Conservation (phyloP, 305 asterid genomes). For the Salvia sclarea region DNA sequence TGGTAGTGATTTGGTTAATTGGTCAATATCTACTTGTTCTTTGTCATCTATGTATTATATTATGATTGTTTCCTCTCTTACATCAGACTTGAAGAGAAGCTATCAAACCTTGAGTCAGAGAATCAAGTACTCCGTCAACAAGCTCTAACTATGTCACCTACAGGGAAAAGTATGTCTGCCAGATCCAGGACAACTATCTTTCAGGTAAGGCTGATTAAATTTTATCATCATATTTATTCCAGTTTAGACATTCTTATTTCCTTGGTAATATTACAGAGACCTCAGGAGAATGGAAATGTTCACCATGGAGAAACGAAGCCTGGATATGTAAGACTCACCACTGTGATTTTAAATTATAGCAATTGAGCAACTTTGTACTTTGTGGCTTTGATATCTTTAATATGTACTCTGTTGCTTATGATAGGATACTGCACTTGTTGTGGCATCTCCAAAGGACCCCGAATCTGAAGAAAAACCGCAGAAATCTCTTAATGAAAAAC, state of each 20-base stretch:
- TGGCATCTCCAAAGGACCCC: constrained; percentile 74
- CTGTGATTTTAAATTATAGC: too few relatives aligned
- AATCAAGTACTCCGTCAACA: constrained; percentile 99
- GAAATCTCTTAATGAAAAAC: constrained; percentile 93
- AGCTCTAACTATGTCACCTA: constrained; percentile 95
- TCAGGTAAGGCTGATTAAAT: constrained; percentile 49
- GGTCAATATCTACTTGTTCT: constrained; percentile 16
- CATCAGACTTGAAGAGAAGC: constrained; percentile 92
- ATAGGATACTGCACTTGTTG: constrained; percentile 63
- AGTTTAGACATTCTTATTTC: constrained; percentile 33
- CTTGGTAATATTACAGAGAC: constrained; percentile 67
- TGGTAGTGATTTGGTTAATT: constrained; percentile 22
- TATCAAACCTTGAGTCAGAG: constrained; percentile 88
- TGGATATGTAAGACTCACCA: constrained; percentile 50
- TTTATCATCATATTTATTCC: constrained; percentile 22
- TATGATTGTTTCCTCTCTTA: constrained; percentile 32
- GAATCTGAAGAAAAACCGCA: constrained; percentile 96
- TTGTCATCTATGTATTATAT: constrained; percentile 16
- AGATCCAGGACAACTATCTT: constrained; percentile 73
- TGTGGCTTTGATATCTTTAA: too few relatives aligned
- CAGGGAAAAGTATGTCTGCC: constrained; percentile 77
- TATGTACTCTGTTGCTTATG: constrained; percentile 31
- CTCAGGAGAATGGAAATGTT: constrained; percentile 78
- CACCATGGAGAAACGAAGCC: constrained; percentile 69
- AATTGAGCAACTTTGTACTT: too few relatives aligned